Evolutionary conservation across 805 yeast genomes (phyloP).

Genomic region (Ogataea trehalophila): DNA sequence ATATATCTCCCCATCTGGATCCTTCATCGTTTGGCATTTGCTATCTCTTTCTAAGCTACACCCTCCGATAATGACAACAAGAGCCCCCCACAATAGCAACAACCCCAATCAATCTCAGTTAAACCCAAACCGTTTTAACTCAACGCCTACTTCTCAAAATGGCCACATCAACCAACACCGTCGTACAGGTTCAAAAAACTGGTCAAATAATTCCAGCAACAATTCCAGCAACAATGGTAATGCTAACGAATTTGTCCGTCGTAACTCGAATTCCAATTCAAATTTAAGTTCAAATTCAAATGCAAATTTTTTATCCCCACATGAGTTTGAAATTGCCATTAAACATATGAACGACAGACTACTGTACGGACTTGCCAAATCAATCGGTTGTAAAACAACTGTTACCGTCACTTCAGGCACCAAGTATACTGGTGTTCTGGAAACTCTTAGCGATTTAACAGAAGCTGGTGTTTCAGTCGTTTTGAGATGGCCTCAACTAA

Average conservation of each 20-base stretch:
- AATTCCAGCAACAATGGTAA: conserved; percentile 1
- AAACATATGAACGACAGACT: conserved; percentile 50
- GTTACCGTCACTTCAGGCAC: conserved; percentile 63
- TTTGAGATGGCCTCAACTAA: conserved; percentile 45
- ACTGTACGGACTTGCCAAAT: conserved; percentile 47
- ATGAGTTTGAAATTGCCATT: conserved; percentile 25
- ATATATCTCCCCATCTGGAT: no score
- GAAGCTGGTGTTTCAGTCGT: conserved; percentile 49
- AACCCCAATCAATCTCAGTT: no score
- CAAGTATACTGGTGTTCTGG: conserved; percentile 52
- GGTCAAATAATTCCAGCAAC: conserved; percentile 15
- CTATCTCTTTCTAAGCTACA: no score
- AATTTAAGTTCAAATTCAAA: conserved; percentile 1
- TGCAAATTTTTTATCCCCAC: conserved; percentile 21
- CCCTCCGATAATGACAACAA: no score
- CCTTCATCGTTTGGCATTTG: no score
- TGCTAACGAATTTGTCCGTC: conserved; percentile 1
- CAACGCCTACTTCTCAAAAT: not conserved
- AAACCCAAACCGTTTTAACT: no score
- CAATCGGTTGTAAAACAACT: conserved; percentile 53
- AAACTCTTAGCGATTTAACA: conserved; percentile 38
- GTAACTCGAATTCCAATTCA: conserved; percentile 8
- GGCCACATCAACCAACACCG: conserved; percentile 11
- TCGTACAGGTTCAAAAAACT: conserved; percentile 24
- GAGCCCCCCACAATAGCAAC: no score